Evolutionary conservation across 2,329 filamentous ascomycete species (phyloP).

Genomic region (Beauveria sp.): DNA sequence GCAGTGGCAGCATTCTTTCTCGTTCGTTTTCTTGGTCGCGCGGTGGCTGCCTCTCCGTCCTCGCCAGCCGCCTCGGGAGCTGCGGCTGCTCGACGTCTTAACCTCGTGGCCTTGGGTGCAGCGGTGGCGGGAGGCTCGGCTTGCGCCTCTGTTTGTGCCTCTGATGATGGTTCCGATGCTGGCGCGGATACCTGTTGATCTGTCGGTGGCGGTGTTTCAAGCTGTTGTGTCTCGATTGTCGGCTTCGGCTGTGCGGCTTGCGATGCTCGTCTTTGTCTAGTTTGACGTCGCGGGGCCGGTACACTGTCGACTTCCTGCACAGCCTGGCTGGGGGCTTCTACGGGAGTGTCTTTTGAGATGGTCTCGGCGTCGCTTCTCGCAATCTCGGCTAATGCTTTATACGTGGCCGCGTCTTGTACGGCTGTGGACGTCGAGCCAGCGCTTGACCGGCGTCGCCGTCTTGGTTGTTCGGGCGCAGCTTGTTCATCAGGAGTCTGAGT

Average conservation of each 20-base stretch:
- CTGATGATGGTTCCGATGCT: not conserved
- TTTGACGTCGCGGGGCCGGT: conserved; percentile 3
- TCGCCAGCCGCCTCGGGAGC: not conserved
- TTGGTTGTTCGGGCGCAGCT: not conserved
- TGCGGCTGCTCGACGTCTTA: not conserved
- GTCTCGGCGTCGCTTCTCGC: not conserved
- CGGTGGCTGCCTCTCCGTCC: not conserved
- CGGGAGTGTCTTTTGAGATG: not conserved
- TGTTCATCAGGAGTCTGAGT: not conserved
- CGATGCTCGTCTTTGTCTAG: conserved; percentile 5
- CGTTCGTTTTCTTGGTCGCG: conserved; percentile 8
- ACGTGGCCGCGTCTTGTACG: not conserved
- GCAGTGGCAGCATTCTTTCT: not conserved
- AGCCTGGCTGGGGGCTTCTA: not conserved
- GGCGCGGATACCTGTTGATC: not conserved
- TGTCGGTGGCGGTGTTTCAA: conserved; percentile 1
- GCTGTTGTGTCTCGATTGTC: not conserved
- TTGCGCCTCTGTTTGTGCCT: not conserved
- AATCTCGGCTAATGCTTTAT: not conserved
- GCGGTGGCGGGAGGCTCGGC: not conserved
- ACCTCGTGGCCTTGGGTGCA: not conserved
- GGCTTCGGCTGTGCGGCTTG: not conserved
- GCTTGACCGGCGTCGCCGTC: conserved; percentile 6
- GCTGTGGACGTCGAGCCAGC: conserved; percentile 1
- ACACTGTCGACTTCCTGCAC: not conserved